Conservation (phyloP, 345 rosid species). For the Hibiscus tridactylites region DNA sequence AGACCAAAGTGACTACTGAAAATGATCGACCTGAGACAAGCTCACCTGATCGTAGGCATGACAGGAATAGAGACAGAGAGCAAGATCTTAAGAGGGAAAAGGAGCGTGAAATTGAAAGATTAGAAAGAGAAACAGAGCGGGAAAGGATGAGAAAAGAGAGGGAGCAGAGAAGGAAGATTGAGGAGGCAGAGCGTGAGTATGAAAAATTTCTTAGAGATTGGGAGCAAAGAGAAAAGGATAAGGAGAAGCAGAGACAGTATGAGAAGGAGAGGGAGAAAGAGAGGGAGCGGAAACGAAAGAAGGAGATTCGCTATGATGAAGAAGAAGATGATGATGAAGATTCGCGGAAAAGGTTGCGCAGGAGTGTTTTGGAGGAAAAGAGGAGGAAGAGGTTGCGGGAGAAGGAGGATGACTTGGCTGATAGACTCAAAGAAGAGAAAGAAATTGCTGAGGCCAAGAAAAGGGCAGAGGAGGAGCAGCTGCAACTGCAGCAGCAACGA, state of each 20-base stretch:
- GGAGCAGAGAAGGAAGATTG: slow-evolving; percentile 82
- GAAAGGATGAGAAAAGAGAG: slow-evolving; percentile 84
- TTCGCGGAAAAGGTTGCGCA: slow-evolving; percentile 77
- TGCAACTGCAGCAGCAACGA: slow-evolving; percentile 43
- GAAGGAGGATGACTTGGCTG: slow-evolving; percentile 78
- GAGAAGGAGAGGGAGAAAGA: slow-evolving; percentile 94
- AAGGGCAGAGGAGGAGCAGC: slow-evolving; percentile 69
- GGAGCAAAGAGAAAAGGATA: slow-evolving; percentile 93
- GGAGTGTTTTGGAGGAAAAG: slow-evolving; percentile 65
- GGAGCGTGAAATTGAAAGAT: slow-evolving; percentile 77
- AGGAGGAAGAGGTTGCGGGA: slow-evolving; percentile 64
- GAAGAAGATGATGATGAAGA: slow-evolving; percentile 84
- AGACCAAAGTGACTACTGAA: slow-evolving; percentile 42
- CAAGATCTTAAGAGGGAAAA: slow-evolving; percentile 65
- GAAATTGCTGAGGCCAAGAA: slow-evolving; percentile 77
- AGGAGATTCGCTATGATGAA: slow-evolving; percentile 74
- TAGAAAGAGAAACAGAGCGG: slow-evolving; percentile 86
- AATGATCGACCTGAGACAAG: slow-evolving; percentile 63
- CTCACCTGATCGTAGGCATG: slow-evolving; percentile 77
- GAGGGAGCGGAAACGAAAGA: slow-evolving; percentile 78
- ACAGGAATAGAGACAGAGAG: slow-evolving; percentile 61
- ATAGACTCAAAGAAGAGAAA: slow-evolving; percentile 67
- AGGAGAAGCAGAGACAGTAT: slow-evolving; percentile 81
- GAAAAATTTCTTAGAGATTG: slow-evolving; percentile 83
- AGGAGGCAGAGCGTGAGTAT: slow-evolving; percentile 90